A percentile compares a stretch with the other conserved stretches of the same genome.
Conservation (phyloP, 2,329 filamentous ascomycete species). For the Talaromyces pinophilus region DNA sequence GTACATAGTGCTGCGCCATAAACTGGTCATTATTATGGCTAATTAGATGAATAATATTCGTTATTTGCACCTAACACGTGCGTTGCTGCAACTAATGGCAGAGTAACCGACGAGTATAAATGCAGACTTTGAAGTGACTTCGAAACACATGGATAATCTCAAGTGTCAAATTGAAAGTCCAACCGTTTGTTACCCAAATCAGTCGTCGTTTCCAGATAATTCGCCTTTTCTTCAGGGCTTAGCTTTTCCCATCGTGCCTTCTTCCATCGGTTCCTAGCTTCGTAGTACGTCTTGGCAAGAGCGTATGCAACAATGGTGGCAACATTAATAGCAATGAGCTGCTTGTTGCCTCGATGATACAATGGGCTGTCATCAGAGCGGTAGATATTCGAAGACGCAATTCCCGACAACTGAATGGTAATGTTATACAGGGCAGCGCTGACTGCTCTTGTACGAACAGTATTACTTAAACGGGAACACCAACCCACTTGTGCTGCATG, state of each 20-base stretch:
- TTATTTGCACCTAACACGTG: neutral
- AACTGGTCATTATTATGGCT: neutral
- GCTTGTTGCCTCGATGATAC: constrained; percentile 60
- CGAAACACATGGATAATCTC: neutral
- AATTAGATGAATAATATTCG: neutral
- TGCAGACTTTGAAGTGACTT: neutral
- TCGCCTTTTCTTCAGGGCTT: constrained; percentile 40
- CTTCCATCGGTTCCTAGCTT: constrained; percentile 17
- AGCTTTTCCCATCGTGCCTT: constrained; percentile 40
- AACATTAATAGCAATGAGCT: constrained; percentile 56
- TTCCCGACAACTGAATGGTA: constrained; percentile 46
- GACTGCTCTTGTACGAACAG: constrained; percentile 46
- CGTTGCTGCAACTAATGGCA: neutral
- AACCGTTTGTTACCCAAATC: constrained; percentile 49
- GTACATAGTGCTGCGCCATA: neutral
- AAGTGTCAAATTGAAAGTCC: constrained; percentile 20
- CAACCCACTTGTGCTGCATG: constrained; percentile 56
- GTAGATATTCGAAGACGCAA: constrained; percentile 53
- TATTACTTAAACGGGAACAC: constrained; percentile 47
- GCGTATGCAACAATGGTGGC: constrained; percentile 55
- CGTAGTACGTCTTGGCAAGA: constrained; percentile 43
- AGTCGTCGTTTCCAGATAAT: constrained; percentile 42
- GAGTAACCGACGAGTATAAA: neutral
- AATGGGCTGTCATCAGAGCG: constrained; percentile 57
- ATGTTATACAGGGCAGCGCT: constrained; percentile 51